A percentile compares a stretch with the other conserved stretches of the same genome.
phyloP scores from a whole-genome alignment of 2,329 filamentous ascomycete species.

The Lecanoromycetidae sp. region DNA sequence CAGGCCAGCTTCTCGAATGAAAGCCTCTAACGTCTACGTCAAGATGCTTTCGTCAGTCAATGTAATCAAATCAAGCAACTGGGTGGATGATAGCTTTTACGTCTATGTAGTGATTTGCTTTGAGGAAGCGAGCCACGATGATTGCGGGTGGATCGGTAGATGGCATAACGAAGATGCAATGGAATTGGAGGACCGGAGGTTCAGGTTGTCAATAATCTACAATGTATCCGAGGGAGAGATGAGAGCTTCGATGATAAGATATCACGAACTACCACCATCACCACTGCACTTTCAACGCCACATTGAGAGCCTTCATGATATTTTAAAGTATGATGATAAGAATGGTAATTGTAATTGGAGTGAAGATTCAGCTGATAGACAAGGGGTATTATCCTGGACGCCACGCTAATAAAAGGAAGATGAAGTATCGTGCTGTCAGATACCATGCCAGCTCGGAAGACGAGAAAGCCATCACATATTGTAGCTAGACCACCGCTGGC shows the following conservation, averaged over 20 bases:
- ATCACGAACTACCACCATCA: too few relatives aligned
- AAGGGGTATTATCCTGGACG: conserved; percentile 5
- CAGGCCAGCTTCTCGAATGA: conserved; percentile 45
- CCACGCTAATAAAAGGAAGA: background rate
- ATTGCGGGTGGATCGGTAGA: conserved; percentile 20
- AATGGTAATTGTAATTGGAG: background rate
- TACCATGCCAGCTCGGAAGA: background rate
- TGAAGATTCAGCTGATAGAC: background rate
- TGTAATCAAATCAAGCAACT: background rate
- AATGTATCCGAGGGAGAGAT: too few relatives aligned
- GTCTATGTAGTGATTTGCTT: conserved; percentile 30
- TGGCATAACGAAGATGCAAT: conserved; percentile 17
- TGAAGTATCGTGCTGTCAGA: background rate
- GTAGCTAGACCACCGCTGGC: background rate
- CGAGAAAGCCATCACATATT: background rate
- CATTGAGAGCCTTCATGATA: too few relatives aligned
- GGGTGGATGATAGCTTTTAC: conserved; percentile 13
- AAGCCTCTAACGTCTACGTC: conserved; percentile 46
- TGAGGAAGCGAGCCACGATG: conserved; percentile 33
- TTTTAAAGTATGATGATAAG: too few relatives aligned
- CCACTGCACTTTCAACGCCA: too few relatives aligned
- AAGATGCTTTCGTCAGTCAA: background rate
- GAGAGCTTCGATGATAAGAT: too few relatives aligned
- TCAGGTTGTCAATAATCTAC: background rate
- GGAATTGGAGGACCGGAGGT: background rate